phyloP scores from a whole-genome alignment of 495 filamentous ascomycete species.

The Aspergillus conjunctus region DNA sequence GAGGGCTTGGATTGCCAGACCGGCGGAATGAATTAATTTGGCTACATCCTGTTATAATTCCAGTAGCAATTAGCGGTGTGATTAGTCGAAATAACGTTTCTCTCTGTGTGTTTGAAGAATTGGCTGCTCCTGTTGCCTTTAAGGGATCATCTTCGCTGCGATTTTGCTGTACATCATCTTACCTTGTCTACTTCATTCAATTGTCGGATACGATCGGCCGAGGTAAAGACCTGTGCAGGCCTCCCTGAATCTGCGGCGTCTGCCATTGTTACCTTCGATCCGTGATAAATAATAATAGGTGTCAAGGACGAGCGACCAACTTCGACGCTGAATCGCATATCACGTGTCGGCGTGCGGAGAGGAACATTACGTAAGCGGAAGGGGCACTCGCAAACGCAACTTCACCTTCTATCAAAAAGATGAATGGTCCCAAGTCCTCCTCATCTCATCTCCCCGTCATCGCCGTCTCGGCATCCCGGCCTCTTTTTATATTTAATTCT shows the following conservation, averaged over 20 bases:
- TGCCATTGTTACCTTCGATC: conserved; percentile 20
- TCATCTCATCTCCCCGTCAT: conserved; percentile 1
- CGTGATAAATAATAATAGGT: background rate
- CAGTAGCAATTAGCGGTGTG: conserved; percentile 2
- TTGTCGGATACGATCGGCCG: conserved; percentile 73
- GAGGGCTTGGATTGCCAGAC: conserved; percentile 68
- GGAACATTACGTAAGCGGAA: background rate
- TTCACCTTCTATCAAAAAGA: conserved; percentile 19
- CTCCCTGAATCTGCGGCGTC: conserved; percentile 25
- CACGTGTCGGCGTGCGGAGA: background rate
- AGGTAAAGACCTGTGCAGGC: conserved; percentile 49
- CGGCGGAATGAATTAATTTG: conserved; percentile 66
- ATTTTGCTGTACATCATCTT: conserved; percentile 15
- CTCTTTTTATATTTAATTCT: background rate
- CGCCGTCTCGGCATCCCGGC: conserved; percentile 7
- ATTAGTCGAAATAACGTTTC: background rate
- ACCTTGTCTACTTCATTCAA: conserved; percentile 76
- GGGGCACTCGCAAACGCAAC: conserved; percentile 5
- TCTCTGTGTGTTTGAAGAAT: background rate
- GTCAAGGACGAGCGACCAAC: background rate
- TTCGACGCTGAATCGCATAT: background rate
- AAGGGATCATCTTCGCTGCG: too few relatives aligned
- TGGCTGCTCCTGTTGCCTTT: background rate
- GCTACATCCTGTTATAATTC: conserved; percentile 51
- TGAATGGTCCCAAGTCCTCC: background rate